A percentile compares a stretch with the other conserved stretches of the same genome.
These are phyloP conservation scores for Thermoascus crustaceus DNA, from an alignment of 2,329 filamentous ascomycete genomes.

Conservation along the genomic window DNA sequence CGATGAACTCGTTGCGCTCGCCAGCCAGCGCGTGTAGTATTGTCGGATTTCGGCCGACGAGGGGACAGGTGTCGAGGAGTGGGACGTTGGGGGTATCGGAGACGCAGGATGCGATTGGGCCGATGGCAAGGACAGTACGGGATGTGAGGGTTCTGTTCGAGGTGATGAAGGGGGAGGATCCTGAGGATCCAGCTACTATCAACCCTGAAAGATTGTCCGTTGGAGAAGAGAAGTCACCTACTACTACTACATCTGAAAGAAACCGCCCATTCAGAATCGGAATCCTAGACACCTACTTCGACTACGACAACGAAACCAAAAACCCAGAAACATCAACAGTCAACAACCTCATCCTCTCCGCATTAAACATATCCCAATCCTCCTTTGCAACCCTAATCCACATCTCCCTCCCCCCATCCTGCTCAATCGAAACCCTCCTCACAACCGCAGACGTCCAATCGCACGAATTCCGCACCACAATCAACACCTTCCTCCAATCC, in stretches of 20 bases:
- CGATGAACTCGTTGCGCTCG: slow-evolving; percentile 54
- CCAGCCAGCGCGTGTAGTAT: slow-evolving; percentile 55
- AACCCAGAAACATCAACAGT: slow-evolving; percentile 50
- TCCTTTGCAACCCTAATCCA: slow-evolving; percentile 34
- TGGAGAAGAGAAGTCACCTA: neutral
- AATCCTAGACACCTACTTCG: slow-evolving; percentile 50
- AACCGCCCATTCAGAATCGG: slow-evolving; percentile 34
- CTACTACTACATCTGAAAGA: neutral
- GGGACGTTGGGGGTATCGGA: slow-evolving; percentile 50
- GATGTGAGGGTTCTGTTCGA: slow-evolving; percentile 19
- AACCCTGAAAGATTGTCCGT: too few species aligned
- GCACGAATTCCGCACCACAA: slow-evolving; percentile 50
- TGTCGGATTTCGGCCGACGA: slow-evolving; percentile 52
- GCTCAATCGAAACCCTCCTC: slow-evolving; percentile 24
- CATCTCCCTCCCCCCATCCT: slow-evolving; percentile 37
- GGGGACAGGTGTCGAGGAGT: slow-evolving; percentile 42
- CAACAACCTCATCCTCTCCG: slow-evolving; percentile 43
- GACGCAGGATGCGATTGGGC: slow-evolving; percentile 50
- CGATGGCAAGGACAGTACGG: slow-evolving; percentile 42
- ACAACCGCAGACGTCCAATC: slow-evolving; percentile 50
- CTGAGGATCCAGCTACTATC: slow-evolving; percentile 18
- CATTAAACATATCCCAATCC: slow-evolving; percentile 24
- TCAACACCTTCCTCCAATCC: slow-evolving; percentile 49
- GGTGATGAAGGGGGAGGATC: slow-evolving; percentile 16
- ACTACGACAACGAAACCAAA: slow-evolving; percentile 32